phyloP scores from a whole-genome alignment of 2,329 filamentous ascomycete species.

The Clarireedia sp. region DNA sequence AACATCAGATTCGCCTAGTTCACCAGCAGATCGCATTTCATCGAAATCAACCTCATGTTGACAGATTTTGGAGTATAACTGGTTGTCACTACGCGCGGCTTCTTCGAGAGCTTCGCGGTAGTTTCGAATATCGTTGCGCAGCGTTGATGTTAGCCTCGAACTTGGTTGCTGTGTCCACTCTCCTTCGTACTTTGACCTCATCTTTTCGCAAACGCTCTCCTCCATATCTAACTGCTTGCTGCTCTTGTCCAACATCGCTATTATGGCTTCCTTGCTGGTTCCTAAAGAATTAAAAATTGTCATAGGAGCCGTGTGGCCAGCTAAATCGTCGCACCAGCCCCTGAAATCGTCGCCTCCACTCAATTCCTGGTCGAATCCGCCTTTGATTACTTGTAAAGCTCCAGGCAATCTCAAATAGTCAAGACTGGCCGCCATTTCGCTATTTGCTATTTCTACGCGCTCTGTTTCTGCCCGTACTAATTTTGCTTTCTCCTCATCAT shows the following conservation, averaged over 20 bases:
- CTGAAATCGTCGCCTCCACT: slow-evolving; percentile 85
- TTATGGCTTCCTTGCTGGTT: slow-evolving; percentile 67
- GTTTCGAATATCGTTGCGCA: slow-evolving; percentile 78
- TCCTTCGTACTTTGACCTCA: slow-evolving; percentile 91
- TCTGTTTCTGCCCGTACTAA: slow-evolving; percentile 89
- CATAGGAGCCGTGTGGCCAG: slow-evolving; percentile 72
- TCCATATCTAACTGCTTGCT: slow-evolving; percentile 91
- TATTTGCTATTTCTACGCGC: slow-evolving; percentile 82
- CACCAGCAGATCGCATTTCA: slow-evolving; percentile 86
- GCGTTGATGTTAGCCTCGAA: slow-evolving; percentile 75
- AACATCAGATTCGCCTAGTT: slow-evolving; percentile 77
- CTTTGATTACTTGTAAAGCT: slow-evolving; percentile 84
- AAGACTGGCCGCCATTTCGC: slow-evolving; percentile 90
- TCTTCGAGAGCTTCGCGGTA: slow-evolving; percentile 87
- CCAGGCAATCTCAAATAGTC: slow-evolving; percentile 88
- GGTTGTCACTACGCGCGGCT: slow-evolving; percentile 75
- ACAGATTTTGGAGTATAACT: slow-evolving; percentile 73
- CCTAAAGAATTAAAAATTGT: slow-evolving; percentile 73
- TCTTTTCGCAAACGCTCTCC: slow-evolving; percentile 97
- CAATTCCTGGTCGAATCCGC: slow-evolving; percentile 83
- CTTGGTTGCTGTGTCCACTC: slow-evolving; percentile 98
- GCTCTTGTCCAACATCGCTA: slow-evolving; percentile 66
- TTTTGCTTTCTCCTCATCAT: slow-evolving; percentile 98
- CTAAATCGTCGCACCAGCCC: slow-evolving; percentile 88
- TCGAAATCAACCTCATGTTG: slow-evolving; percentile 86